These are phyloP conservation scores for Cryphonectria japonica DNA, from an alignment of 2,329 filamentous ascomycete genomes.

Conservation along the genomic window DNA sequence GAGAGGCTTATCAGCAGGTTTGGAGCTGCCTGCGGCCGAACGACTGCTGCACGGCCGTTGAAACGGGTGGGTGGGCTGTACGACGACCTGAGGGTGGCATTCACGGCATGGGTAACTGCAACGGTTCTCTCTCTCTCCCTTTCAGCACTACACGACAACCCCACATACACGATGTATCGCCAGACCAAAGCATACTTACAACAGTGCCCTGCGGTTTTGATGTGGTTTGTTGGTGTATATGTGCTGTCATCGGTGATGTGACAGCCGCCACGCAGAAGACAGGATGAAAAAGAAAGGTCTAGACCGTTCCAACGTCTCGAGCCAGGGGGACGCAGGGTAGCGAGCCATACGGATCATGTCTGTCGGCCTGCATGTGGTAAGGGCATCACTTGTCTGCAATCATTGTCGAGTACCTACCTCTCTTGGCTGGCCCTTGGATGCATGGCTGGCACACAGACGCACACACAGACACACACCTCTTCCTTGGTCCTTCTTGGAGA, in stretches of 20 bases:
- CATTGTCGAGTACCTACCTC: not conserved
- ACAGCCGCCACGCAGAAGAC: not conserved
- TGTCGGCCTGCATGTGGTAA: slow-evolving; percentile 11
- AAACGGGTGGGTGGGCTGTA: slow-evolving; percentile 19
- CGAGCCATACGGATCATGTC: slow-evolving; percentile 7
- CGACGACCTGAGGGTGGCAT: slow-evolving; percentile 11
- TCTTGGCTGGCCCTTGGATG: not conserved
- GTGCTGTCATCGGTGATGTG: not conserved
- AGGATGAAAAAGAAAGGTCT: not conserved
- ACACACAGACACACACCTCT: not conserved
- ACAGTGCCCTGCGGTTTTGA: not conserved
- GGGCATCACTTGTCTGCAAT: not conserved
- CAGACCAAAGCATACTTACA: not conserved
- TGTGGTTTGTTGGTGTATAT: not conserved
- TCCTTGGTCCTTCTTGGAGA: not conserved
- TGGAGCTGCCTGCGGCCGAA: slow-evolving; percentile 7
- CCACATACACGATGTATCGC: not conserved
- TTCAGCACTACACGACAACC: not conserved
- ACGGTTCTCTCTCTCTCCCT: not conserved
- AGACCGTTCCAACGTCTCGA: not conserved
- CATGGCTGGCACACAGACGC: not conserved
- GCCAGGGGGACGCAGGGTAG: not conserved
- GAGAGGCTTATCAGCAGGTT: slow-evolving; percentile 17
- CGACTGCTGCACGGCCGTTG: slow-evolving; percentile 12
- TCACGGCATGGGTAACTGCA: not conserved